Base-by-base conservation (phyloP, 2,329 filamentous ascomycete species). In the Colletotrichum graminicola region DNA sequence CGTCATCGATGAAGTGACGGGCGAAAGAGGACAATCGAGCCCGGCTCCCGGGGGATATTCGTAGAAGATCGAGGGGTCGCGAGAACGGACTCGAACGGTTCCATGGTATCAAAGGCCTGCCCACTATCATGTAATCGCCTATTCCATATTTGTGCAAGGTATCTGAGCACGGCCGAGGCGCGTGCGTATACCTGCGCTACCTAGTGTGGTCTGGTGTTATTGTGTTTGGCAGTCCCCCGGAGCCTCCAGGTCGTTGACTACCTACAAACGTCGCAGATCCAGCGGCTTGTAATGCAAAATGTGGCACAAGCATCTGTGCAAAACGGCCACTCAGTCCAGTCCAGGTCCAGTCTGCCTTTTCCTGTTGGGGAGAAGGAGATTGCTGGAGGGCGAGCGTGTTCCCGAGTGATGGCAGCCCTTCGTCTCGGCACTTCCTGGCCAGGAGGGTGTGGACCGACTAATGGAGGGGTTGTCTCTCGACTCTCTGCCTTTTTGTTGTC, bases 371-470 rank as follows among this genome's bases (percentile, higher is more conserved):
- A 54, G 32, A 34, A 45, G 8, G 59, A 55, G 52, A 68, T 67
- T 59, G 52, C 51, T 62, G 16, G 59, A 68, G n/a, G 52, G 41
- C 29, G 54, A 68, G 43, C 5, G 5, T 16, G 6, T 26, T n/a
- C 39, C 11, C 21, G 39, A 66, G 29, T 11, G 51, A 23, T 71
- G 68, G 65, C 65, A 71, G 65, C 26, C 59, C 32, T 62, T 23
- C 54, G 68, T 71, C 64, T 68, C 68, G 65, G 59, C 68, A 71
- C 64, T 23, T 34, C 21, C 26, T 26, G 43, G 18, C 45, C 39
- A 11, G 55, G 18, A 41, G 43, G 21, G 29, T 34, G 14, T 29
- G 4, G 29, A 29, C 29, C 2, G 23, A 47, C 59, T 62, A 39
- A 36, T 51, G 45, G 57, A 54, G 41, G 57, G 57, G 32, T 59